Percentiles rank a stretch among this genome's conserved stretches.
phyloP scores from a whole-genome alignment of 768 basidiomycete species.

The Agrocybe pediades region DNA sequence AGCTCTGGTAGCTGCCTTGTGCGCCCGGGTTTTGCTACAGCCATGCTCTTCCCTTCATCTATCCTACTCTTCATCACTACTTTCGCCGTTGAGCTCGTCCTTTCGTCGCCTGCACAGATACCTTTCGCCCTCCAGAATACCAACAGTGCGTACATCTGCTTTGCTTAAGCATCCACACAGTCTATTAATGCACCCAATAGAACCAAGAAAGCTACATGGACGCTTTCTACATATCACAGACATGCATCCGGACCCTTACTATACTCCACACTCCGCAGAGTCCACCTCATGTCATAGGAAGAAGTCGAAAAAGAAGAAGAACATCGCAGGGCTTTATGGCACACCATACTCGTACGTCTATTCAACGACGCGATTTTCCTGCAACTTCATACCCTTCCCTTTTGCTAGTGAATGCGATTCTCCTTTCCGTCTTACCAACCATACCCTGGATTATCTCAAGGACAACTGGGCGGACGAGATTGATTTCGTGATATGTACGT shows the following conservation, averaged over 20 bases:
- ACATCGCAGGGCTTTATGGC: constrained; percentile 63
- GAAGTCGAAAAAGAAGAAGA: constrained; percentile 55
- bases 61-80: constrained; percentile 25
- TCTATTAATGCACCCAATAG: constrained; percentile 25
- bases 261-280: constrained; percentile 49
- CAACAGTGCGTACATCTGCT: constrained; percentile 26
- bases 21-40: constrained; percentile 20
- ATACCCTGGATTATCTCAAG: constrained; percentile 79
- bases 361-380: constrained; percentile 3
- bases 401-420: constrained; percentile 74
- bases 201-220: constrained; percentile 58
- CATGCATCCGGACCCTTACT: constrained; percentile 80
- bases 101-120: constrained; percentile 41
- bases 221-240: constrained; percentile 85
- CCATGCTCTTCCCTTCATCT: constrained; percentile 20
- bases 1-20: constrained; percentile 16
- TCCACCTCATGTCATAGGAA: constrained; percentile 72
- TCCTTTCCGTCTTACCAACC: constrained; percentile 76
- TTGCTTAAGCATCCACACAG: neutral
- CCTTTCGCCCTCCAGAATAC: constrained; percentile 32
- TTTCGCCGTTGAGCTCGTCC: constrained; percentile 20
- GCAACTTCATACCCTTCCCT: neutral
- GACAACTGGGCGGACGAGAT: constrained; percentile 81
- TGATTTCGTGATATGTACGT: constrained; percentile 87
- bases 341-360: constrained; percentile 62